Evolutionary conservation across 192 early-diverging fungal genomes (phyloP).

Genomic region (Umbelopsis vinacea): DNA sequence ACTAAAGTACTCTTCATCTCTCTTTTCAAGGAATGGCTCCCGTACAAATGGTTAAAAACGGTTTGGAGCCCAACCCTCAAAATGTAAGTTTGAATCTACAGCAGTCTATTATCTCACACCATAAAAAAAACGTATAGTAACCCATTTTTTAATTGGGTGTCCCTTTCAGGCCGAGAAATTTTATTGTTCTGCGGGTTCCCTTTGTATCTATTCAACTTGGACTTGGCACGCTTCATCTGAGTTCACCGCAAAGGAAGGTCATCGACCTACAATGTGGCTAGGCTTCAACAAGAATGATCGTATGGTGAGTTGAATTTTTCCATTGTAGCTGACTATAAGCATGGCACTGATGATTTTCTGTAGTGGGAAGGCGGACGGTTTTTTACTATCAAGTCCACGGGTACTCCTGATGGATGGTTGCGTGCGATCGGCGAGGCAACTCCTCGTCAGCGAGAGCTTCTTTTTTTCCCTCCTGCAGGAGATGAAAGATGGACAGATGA

Average conservation of each 20-base stretch:
- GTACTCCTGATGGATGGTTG: neutral
- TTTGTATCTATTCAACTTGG: conserved; percentile 21
- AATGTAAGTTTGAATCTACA: neutral
- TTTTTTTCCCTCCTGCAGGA: conserved; percentile 11
- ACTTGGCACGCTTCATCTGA: conserved; percentile 15
- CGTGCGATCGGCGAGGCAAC: conserved; percentile 10
- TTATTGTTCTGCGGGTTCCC: neutral
- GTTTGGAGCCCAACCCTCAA: conserved; percentile 10
- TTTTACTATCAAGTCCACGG: conserved; percentile 8
- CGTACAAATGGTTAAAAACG: conserved; percentile 18
- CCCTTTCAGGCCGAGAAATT: conserved; percentile 7
- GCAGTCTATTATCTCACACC: too few species aligned
- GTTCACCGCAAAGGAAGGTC: neutral
- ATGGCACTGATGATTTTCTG: neutral
- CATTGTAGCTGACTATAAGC: too few species aligned
- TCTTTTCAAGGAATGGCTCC: conserved; percentile 5
- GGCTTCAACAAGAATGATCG: conserved; percentile 8
- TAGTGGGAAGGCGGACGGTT: conserved; percentile 19
- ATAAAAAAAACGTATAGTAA: too few species aligned
- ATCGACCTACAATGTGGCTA: conserved; percentile 13
- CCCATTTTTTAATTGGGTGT: too few species aligned
- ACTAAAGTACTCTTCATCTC: too few species aligned
- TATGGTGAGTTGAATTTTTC: neutral
- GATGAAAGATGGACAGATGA: conserved; percentile 20
- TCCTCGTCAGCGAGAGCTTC: conserved; percentile 17